Base-by-base conservation (phyloP, 306 rosid genomes). In the Gastrolobium villosum region DNA sequence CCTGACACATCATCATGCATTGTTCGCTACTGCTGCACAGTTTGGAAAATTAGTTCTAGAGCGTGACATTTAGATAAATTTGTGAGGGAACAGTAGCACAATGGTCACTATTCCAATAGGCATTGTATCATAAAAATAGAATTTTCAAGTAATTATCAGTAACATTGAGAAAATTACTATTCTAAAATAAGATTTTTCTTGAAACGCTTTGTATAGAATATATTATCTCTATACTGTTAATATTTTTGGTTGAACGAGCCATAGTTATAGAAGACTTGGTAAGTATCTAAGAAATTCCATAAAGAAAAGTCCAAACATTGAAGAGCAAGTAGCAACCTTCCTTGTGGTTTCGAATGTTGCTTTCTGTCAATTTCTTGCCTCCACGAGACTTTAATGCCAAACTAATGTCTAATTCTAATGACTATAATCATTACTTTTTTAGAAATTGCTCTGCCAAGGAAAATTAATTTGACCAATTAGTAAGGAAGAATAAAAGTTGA, bases 231-330 rank as follows among this genome's bases (percentile, higher is more conserved):
- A 43, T 55, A 20, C 11, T 15, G 6, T 45, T 14, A 10, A 45
- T 74, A 45, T 61, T 65, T 28, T 54, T 72, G 34, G 45, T 70
- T 63, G 45, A 31, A 44, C 14, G 54, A 52, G 36, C 30, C 4
- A 8, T 14, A 14, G 11, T 6, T 36, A n/a, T 11, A 8, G 32
- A 79, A 71, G 49, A 63, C 56, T 56, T 35, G 66, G 67, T 15
- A 72, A 41, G 26, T 43, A 56, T 67, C 49, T 2, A 32, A 15
- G n/a, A 70, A 79, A 49, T 7, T 70, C 6, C 64, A 14, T 5
- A 13, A 72, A 55, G 34, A 20, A 59, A 54, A 72, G 79, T 43
- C 73, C 3, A 54, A 54, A 20, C n/a, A 74, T 57, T 14, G 5
- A 49, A 20, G 8, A 1, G n/a, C 49, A 8, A 49, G 34, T 13